phyloP scores from a whole-genome alignment of 2,329 filamentous ascomycete species.

The Cladophialophora exuberans region DNA sequence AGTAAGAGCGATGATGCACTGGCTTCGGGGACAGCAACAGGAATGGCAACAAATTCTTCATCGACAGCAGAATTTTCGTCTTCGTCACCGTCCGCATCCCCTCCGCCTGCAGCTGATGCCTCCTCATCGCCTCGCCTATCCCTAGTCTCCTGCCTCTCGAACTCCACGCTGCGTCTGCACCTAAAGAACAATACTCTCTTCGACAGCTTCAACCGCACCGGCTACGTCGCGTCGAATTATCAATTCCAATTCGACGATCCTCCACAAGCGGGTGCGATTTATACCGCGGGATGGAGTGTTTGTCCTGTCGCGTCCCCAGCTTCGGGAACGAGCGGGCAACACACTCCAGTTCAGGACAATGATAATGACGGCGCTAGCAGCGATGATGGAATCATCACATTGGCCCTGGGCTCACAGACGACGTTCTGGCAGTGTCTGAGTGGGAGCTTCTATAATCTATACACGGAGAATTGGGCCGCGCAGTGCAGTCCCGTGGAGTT shows the following conservation, averaged over 20 bases:
- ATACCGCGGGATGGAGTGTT: conserved; percentile 73
- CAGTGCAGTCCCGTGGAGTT: conserved; percentile 36
- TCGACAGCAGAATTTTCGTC: background rate
- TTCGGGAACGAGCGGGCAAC: background rate
- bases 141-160: conserved; percentile 24
- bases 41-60: no score
- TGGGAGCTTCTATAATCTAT: conserved; percentile 80
- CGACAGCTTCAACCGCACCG: conserved; percentile 68
- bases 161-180: conserved; percentile 49
- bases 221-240: conserved; percentile 78
- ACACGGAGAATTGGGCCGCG: conserved; percentile 69
- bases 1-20: no score
- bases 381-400: conserved; percentile 63
- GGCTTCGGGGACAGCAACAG: no score
- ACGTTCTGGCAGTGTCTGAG: conserved; percentile 76
- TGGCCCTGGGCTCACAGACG: conserved; percentile 69
- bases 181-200: conserved; percentile 67
- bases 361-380: conserved; percentile 67
- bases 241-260: conserved; percentile 79
- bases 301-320: conserved; percentile 62
- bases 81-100: background rate
- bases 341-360: conserved; percentile 63
- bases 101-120: background rate
- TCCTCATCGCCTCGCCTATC: background rate
- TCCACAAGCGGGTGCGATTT: conserved; percentile 71